phyloP scores from a whole-genome alignment of 2,329 filamentous ascomycete genomes.

The Cercospora brassicicola region DNA sequence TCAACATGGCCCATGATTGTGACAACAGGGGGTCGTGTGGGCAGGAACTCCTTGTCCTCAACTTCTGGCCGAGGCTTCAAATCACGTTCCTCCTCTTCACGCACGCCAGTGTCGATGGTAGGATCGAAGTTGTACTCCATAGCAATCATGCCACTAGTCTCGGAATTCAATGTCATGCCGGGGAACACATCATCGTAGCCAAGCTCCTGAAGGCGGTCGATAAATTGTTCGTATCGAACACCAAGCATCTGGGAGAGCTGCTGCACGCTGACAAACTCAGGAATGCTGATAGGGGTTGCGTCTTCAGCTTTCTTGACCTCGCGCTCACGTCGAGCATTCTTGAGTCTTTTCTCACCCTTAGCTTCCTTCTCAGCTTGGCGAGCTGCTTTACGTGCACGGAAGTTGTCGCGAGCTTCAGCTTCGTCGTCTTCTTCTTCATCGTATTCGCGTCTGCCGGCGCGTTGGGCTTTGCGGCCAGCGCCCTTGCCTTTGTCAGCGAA shows the following conservation, averaged over 20 bases:
- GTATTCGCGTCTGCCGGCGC: slow-evolving; percentile 22
- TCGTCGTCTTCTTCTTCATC: slow-evolving; percentile 36
- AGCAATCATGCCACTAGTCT: slow-evolving; percentile 85
- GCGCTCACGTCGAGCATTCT: slow-evolving; percentile 28
- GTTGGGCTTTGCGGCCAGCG: slow-evolving; percentile 18
- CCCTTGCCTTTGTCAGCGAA: slow-evolving; percentile 23
- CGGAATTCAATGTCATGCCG: slow-evolving; percentile 84
- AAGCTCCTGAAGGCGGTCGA: slow-evolving; percentile 74
- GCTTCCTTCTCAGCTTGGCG: slow-evolving; percentile 24
- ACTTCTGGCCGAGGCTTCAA: slow-evolving; percentile 67
- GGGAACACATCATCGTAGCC: slow-evolving; percentile 83
- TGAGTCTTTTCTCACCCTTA: slow-evolving; percentile 28
- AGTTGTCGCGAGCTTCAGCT: slow-evolving; percentile 31
- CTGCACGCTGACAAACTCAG: slow-evolving; percentile 87
- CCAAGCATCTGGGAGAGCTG: slow-evolving; percentile 75
- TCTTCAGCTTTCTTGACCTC: slow-evolving; percentile 39
- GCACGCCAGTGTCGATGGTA: slow-evolving; percentile 55
- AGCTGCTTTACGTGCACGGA: slow-evolving; percentile 28
- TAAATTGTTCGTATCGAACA: slow-evolving; percentile 69
- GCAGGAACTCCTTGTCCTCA: slow-evolving; percentile 67
- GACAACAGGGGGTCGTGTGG: slow-evolving; percentile 82
- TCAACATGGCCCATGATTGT: slow-evolving; percentile 99
- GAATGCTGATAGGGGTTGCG: slow-evolving; percentile 69
- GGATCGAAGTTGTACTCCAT: slow-evolving; percentile 92
- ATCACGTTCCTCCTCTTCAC: slow-evolving; percentile 64